phyloP scores from a whole-genome alignment of 148 eudicot genomes.

The Camellia japonica region DNA sequence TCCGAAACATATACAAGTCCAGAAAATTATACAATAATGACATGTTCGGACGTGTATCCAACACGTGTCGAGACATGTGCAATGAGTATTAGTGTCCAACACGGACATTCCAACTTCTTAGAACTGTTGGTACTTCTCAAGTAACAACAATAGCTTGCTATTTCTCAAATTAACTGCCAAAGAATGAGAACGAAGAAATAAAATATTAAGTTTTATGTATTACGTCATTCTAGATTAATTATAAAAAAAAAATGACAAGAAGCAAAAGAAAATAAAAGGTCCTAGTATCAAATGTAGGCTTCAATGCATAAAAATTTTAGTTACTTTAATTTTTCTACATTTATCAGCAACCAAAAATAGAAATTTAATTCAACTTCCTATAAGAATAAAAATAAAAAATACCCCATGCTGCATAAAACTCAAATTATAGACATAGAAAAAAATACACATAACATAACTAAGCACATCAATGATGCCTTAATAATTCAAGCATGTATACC shows the following conservation, averaged over 20 bases:
- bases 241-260: neutral
- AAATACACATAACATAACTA: neutral
- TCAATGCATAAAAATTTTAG: neutral
- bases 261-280: neutral
- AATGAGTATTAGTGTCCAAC: no score
- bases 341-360: neutral
- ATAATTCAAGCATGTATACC: conserved; percentile 34
- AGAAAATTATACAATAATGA: no score
- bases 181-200: neutral
- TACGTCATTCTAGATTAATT: neutral
- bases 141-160: neutral
- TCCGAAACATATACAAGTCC: no score
- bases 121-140: no score
- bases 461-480: neutral
- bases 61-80: no score
- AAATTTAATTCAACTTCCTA: neutral
- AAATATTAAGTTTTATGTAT: neutral
- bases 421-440: neutral
- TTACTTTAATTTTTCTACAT: neutral
- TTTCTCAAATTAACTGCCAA: conserved; percentile 1
- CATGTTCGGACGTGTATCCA: no score
- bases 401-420: neutral
- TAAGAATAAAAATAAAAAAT: neutral
- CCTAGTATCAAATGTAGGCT: no score
- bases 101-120: no score